Base-by-base conservation (phyloP, 129 eudicot genomes). In the Pittosporum tobira region DNA sequence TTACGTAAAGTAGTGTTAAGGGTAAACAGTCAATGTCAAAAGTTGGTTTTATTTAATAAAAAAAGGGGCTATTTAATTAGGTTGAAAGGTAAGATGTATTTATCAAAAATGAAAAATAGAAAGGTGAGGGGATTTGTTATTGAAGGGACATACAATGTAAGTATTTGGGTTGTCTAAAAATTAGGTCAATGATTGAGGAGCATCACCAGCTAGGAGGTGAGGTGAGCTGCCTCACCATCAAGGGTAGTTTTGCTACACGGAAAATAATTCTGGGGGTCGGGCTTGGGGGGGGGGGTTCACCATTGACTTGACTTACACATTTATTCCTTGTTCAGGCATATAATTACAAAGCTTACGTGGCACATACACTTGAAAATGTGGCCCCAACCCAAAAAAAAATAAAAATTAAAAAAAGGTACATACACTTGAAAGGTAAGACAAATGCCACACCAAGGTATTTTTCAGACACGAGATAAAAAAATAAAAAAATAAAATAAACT, bases 141-240 rank as follows among this genome's bases (percentile, higher is more conserved):
- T 18, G 8, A 18, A 15, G 20, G 49, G 19, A 18, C 9, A 16
- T 45, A 10, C 21, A 1, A 0, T 45, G 49, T 45, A 4, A n/a
- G n/a, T 29, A 7, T 5, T 6, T 26, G 19, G 8, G 61, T 56
- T 56, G 26, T 19, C 11, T 55, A 23, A 31, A 30, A 20, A 55
- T 55, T 30, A 19, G 61, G 12, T 55, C 1, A 55, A 55, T 55
- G 45, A 56, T 56, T 56, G 61, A 31, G 19, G 1, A 31, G 0
- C 46, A n/a, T 31, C 45, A 55, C 34, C 44, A 55, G 60, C 43
- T 28, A 40, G 59, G 40, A 27, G n/a, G n/a, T n/a, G n/a, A n/a
- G n/a, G 59, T 18, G 7, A 0, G 2, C 7, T n/a, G 5, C 59
- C 9, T 27, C 43, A 29, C 31, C 10, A 54, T 54, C 21, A 28